Evolutionary conservation across 129 eudicot species (phyloP).

Genomic region (Artemisia tridentata): DNA sequence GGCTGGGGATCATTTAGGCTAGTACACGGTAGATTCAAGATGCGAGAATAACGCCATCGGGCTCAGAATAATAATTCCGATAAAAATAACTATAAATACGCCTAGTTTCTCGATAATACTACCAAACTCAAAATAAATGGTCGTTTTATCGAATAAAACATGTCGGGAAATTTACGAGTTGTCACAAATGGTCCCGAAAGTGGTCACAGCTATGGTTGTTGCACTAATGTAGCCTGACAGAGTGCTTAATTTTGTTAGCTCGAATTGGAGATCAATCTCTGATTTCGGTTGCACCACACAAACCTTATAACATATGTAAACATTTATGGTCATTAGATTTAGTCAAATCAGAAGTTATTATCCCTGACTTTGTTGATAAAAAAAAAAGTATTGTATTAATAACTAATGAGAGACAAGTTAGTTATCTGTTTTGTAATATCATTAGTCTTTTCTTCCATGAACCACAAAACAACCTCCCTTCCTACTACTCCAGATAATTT

Average conservation of each 20-base stretch:
- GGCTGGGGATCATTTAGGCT: too few species aligned
- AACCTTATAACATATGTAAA: slow-evolving; percentile 42
- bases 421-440: slow-evolving; percentile 88
- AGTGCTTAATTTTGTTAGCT: slow-evolving; percentile 71
- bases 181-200: slow-evolving; percentile 89
- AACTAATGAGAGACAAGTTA: not conserved
- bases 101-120: too few species aligned
- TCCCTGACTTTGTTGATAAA: not conserved
- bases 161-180: too few species aligned
- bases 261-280: slow-evolving; percentile 90
- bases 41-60: too few species aligned
- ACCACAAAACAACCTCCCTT: slow-evolving; percentile 88
- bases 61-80: too few species aligned
- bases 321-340: not conserved
- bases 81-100: too few species aligned
- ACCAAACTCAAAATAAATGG: too few species aligned
- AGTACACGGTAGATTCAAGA: too few species aligned
- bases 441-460: slow-evolving; percentile 85
- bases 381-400: not conserved
- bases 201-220: slow-evolving; percentile 67
- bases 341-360: not conserved
- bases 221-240: slow-evolving; percentile 90
- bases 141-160: too few species aligned
- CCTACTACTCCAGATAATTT: slow-evolving; percentile 91
- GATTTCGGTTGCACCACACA: slow-evolving; percentile 98